Percentiles rank a stretch among this genome's conserved stretches.
phyloP scores from a whole-genome alignment of 1,284 basidiomycete genomes.

The Leccinum subrobustum region DNA sequence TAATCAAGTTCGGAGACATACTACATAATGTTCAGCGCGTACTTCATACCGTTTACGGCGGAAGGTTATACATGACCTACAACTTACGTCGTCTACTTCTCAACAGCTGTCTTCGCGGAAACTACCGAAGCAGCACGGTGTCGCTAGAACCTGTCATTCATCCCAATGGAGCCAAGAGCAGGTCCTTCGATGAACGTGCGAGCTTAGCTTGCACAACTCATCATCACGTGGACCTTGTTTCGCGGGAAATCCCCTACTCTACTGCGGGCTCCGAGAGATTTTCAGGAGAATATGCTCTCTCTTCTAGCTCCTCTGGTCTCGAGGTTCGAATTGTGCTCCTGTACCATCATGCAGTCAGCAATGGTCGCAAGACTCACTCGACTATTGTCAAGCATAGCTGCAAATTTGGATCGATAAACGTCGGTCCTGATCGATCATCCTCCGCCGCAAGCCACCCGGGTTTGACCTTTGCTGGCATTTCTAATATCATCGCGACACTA shows the following conservation, averaged over 20 bases:
- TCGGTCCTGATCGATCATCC: neutral
- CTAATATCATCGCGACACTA: neutral
- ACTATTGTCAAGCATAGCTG: neutral
- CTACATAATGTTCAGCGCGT: conserved; percentile 6
- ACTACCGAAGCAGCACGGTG: conserved; percentile 2
- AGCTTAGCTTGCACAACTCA: neutral
- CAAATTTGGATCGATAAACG: conserved; percentile 2
- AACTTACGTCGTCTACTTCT: neutral
- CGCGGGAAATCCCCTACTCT: conserved; percentile 19
- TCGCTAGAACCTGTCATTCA: neutral
- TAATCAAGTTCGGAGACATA: conserved; percentile 15
- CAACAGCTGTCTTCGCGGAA: neutral
- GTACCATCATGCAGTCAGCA: neutral
- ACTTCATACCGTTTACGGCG: conserved; percentile 10
- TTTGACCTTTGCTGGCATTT: neutral
- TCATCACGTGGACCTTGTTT: conserved; percentile 13
- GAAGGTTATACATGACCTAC: neutral
- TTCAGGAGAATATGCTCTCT: neutral
- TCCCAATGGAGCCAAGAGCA: conserved; percentile 1
- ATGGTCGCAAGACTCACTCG: conserved; percentile 10
- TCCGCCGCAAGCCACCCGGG: neutral
- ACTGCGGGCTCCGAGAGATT: neutral
- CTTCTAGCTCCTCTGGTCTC: neutral
- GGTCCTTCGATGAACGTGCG: conserved; percentile 3
- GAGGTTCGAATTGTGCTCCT: neutral